Evolutionary conservation across 208 protist species (phyloP), one percentile per base, ranked within the genome.

Genomic region (Crithidia sp.): DNA sequence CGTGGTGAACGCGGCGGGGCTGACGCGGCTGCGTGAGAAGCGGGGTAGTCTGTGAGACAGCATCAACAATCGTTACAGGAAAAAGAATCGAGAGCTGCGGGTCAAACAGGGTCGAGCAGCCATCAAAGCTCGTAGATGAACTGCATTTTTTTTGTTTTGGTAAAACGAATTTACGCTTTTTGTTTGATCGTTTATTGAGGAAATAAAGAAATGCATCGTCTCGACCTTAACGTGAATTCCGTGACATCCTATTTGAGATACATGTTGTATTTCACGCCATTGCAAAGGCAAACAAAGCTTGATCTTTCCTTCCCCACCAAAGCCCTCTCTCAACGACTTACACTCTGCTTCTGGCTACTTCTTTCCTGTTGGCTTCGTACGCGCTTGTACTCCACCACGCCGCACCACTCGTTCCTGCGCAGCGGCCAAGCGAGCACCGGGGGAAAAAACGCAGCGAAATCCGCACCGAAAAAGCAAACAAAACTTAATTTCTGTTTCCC

Each of bases 1-100:
- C 39, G 86, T 85, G 28, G 58, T 93, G 28, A 96, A 96, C 60
- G 81, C 83, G 41, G 54, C 54, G 14, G 40, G 41, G 3, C 19
- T 53, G 4, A 10, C 55, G 19, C 52, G 10, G 39, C 13, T 68
- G 6, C 40, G 52, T 4, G 14, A 70, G 65, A 70, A 52, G 0
- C 53, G 52, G 4, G 54, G 65, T 16, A 70, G 63, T 39, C 19
- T 68, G 3, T 68, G n/a, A 59, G n/a, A 0, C 9, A 49, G 12
- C 9, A 28, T 28, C 28, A 28, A 28, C 28, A 28, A 28, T 28
- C 28, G 28, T 28, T 28, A 28, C 28, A 28, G 28, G 28, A 28
- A 28, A 28, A 28, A 28, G 28, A 28, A 28, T 28, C 28, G 28
- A 28, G 28, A 28, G 28, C 28, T 28, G 28, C 28, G 28, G 28